phyloP scores from a whole-genome alignment of 371 early-diverging fungal species.

The Lichtheimia hyalospora region DNA sequence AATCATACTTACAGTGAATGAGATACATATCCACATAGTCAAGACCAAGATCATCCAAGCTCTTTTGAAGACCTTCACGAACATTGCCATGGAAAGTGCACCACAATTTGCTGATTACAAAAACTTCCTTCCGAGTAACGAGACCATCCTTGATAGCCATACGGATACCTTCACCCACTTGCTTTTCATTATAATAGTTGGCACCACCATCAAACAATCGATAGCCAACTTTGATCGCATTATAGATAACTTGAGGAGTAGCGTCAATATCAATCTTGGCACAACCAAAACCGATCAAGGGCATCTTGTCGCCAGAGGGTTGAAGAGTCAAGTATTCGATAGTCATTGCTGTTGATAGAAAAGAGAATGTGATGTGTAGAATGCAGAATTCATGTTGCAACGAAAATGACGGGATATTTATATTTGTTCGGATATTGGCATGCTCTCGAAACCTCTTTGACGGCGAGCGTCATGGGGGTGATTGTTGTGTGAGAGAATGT shows the following conservation, averaged over 20 bases:
- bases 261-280: constrained; percentile 34
- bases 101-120: constrained; percentile 79
- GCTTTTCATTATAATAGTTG: constrained; percentile 59
- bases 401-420: neutral
- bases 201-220: constrained; percentile 28
- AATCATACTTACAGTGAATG: constrained; percentile 34
- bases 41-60: constrained; percentile 56
- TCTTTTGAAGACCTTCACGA: constrained; percentile 39
- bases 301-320: constrained; percentile 23
- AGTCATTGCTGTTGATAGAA: constrained; percentile 15
- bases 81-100: constrained; percentile 61
- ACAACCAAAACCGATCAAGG: constrained; percentile 31
- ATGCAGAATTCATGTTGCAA: neutral
- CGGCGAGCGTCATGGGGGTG: constrained; percentile 8
- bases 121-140: constrained; percentile 58
- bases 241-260: constrained; percentile 24
- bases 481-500: neutral
- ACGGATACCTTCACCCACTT: constrained; percentile 47
- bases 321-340: constrained; percentile 25
- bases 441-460: neutral
- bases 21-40: constrained; percentile 76
- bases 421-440: neutral
- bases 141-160: constrained; percentile 51
- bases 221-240: constrained; percentile 33
- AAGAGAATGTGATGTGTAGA: neutral